Conservation (phyloP, 345 rosid species). For the Eucalyptus paniculata region DNA sequence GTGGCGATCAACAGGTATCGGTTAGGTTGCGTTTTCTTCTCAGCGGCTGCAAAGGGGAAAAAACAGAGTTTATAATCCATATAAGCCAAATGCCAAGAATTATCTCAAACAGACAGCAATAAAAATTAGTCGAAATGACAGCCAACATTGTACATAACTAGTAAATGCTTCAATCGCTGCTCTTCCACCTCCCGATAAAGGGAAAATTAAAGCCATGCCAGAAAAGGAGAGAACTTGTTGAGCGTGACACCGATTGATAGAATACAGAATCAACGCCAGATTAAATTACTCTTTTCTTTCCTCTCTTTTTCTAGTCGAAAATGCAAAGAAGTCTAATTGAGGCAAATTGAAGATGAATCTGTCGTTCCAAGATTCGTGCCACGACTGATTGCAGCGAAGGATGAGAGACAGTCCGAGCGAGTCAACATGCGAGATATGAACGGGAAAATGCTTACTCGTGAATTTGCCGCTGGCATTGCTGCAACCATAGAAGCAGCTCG, state of each 20-base stretch:
- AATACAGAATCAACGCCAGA: neutral
- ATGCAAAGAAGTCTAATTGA: neutral
- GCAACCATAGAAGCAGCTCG: constrained; percentile 64
- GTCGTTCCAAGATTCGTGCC: neutral
- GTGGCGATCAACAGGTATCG: constrained; percentile 77
- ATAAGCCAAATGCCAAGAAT: neutral
- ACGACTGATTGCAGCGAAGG: neutral
- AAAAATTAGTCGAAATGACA: neutral
- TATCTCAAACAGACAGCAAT: neutral
- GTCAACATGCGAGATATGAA: neutral
- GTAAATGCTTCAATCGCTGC: neutral
- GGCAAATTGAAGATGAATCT: neutral
- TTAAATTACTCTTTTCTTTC: neutral
- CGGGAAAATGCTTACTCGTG: constrained; percentile 15
- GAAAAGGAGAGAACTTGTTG: neutral
- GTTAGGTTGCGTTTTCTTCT: constrained; percentile 31
- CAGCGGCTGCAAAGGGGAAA: constrained; percentile 30
- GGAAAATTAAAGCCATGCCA: neutral
- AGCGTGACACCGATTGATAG: neutral
- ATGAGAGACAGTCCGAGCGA: neutral
- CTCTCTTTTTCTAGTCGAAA: neutral
- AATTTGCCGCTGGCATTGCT: constrained; percentile 51
- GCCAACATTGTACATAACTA: neutral
- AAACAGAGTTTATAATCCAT: neutral
- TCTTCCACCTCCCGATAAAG: neutral